Evolutionary conservation across 2,329 filamentous ascomycete species (phyloP).

Genomic region (Penicillium sp.): DNA sequence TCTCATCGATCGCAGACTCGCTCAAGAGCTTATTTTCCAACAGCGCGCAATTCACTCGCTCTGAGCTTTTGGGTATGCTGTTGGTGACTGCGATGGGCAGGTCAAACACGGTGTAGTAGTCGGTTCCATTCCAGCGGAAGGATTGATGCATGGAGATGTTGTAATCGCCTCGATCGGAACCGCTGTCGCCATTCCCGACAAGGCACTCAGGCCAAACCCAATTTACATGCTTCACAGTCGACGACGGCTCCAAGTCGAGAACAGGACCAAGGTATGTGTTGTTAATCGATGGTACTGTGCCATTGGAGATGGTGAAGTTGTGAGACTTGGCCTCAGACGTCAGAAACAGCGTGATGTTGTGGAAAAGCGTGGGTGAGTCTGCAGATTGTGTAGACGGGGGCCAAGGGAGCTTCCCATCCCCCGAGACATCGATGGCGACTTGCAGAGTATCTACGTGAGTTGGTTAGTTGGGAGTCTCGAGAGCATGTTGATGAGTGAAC

Average conservation of each 20-base stretch:
- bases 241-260: too few relatives aligned
- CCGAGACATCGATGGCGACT: constrained; percentile 22
- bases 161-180: constrained; percentile 60
- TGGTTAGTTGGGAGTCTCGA: too few relatives aligned
- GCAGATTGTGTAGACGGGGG: constrained; percentile 12
- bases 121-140: constrained; percentile 62
- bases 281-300: too few relatives aligned
- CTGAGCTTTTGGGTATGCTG: constrained; percentile 43
- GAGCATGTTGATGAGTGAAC: constrained; percentile 22
- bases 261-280: too few relatives aligned
- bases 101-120: constrained; percentile 69
- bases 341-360: constrained; percentile 32
- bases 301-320: too few relatives aligned
- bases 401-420: constrained; percentile 20
- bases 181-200: constrained; percentile 56
- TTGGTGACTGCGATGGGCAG: constrained; percentile 66
- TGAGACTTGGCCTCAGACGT: too few relatives aligned
- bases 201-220: constrained; percentile 68
- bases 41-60: too few relatives aligned
- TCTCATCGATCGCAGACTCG: too few relatives aligned
- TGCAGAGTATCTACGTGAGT: not conserved
- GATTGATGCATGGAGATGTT: constrained; percentile 72
- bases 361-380: constrained; percentile 13
- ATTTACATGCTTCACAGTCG: too few relatives aligned
- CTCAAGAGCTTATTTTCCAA: too few relatives aligned